Percentiles rank a stretch among this genome's conserved stretches.
Conservation (phyloP, 306 rosid genomes). For the Quercus gilva region DNA sequence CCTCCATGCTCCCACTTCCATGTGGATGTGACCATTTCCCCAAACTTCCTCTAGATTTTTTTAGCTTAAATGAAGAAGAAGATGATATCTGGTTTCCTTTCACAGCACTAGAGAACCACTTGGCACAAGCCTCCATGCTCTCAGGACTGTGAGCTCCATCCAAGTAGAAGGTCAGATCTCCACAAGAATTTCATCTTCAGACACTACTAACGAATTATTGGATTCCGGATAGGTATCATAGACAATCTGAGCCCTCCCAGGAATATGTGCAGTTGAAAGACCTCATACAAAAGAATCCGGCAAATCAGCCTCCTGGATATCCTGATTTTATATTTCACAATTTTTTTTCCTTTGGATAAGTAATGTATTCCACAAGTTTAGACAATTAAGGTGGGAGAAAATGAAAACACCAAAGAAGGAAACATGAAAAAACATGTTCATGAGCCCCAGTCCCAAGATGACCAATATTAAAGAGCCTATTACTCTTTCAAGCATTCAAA, state of each 20-base stretch:
- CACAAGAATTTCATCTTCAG: constrained; percentile 32
- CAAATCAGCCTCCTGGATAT: constrained; percentile 36
- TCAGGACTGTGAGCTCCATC: constrained; percentile 94
- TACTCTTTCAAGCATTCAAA: not conserved
- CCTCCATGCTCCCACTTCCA: constrained; percentile 22
- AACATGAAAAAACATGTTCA: not conserved
- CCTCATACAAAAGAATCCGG: constrained; percentile 65
- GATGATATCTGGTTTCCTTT: constrained; percentile 26
- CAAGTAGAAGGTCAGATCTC: constrained; percentile 66
- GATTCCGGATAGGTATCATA: constrained; percentile 35
- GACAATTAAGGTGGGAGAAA: constrained; percentile 9
- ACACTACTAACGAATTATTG: constrained; percentile 18
- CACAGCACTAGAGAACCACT: constrained; percentile 45
- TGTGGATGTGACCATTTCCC: constrained; percentile 30
- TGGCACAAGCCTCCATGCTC: constrained; percentile 69
- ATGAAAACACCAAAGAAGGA: not conserved
- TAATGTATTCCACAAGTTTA: not conserved
- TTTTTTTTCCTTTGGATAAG: not conserved
- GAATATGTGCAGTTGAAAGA: constrained; percentile 57
- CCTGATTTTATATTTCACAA: constrained; percentile 15
- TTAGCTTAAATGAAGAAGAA: constrained; percentile 20
- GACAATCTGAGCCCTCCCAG: constrained; percentile 73
- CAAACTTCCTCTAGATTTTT: constrained; percentile 26
- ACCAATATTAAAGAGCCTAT: not conserved
- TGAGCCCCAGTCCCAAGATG: not conserved